Evolutionary conservation across 371 early-diverging fungal species (phyloP), one percentile per base, ranked within the genome.

Genomic region (Umbelopsis sp.): DNA sequence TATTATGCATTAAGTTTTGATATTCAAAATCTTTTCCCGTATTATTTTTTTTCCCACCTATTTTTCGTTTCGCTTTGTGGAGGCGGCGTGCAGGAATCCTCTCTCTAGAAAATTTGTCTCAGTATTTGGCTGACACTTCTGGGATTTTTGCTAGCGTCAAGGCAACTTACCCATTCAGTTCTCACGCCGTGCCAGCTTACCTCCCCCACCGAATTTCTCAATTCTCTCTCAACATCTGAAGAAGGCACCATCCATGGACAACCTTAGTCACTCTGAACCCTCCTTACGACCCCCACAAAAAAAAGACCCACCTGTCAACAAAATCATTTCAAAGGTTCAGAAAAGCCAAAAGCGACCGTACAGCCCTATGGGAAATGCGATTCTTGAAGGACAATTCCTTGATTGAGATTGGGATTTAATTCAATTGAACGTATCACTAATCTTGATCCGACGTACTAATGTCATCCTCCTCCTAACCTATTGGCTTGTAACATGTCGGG

Each of bases 321-420:
- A 57, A 35, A 35, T 57, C 16, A 32, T 57, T 7, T 57, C 37
- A 16, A 8, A 35, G 2, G 29, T 57, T 32, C 57, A 35, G 18
- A 8, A 11, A 14, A 57, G 20, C 7, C 11, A 57, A 57, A 57
- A 35, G 35, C 57, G 57, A 29, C 57, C 57, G 4, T 57, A 57
- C 35, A 57, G 57, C 57, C 57, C 57, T 35, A 57, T 57, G 57
- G 57, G 57, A 3, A 35, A 57, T 14, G 57, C 57, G 32, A 57
- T 57, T 11, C 57, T 57, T 6, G 57, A 57, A 35, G 57, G 57
- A 12, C 57, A 57, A n/a, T 57, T 57, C 35, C 35, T 57, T 18
- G 57, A 57, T 29, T 57, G 18, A 35, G n/a, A 48, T 22, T 22
- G 22, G 22, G 22, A 0, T 22, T 22, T 22, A 22, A 22, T 22